Base-by-base conservation (phyloP, 2,329 filamentous ascomycete genomes). In the Graphilbum ipis-grandicollis region DNA sequence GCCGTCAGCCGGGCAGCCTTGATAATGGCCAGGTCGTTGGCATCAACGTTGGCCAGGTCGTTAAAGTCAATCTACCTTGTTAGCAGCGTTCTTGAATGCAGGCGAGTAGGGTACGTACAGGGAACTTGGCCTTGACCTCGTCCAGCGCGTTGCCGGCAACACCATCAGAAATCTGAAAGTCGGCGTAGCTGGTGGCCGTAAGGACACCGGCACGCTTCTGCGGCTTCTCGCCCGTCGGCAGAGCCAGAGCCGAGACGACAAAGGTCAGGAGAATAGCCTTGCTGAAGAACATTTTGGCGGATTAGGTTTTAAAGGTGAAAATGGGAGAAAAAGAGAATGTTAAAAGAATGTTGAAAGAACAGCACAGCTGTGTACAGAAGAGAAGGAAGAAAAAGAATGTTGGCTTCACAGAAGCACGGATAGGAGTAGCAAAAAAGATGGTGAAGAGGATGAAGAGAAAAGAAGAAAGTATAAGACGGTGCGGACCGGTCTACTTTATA, bases 121-220 rank as follows among this genome's bases (percentile, higher is more conserved):
- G 65, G 47, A 73, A 71, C 43, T 65, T 63, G 37, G 62, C 59
- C 33, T 65, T 54, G 37, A 67, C 67, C 50, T 71, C 66, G 2
- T 53, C 59, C 17, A 70, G 56, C 12, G 66, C 67, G 33, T 70
- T 62, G 36, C 68, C 66, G 18, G 59, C 65, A 9, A 58, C 52
- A 3, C 68, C 67, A 32, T 58, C 59, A 0, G 65, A 65, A 35
- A 72, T 55, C 44, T 62, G 60, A 50, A 71, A 68, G 25, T 57
- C 43, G 29, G 51, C 44, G 41, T 56, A 58, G 39, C 41, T 23
- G 36, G 48, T 45, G n/a, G 43, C 41, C 1, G 46, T 47, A 33
- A 57, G 48, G 33, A 54, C 44, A 15, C 46, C 50, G 23, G 52
- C 48, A 36, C 50, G 52, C 42, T 49, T 50, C 33, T 49, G 39